Evolutionary conservation across 2,329 filamentous ascomycete species (phyloP), one percentile per base, ranked within the genome.

Genomic region (Lecanoromycetidae sp.): DNA sequence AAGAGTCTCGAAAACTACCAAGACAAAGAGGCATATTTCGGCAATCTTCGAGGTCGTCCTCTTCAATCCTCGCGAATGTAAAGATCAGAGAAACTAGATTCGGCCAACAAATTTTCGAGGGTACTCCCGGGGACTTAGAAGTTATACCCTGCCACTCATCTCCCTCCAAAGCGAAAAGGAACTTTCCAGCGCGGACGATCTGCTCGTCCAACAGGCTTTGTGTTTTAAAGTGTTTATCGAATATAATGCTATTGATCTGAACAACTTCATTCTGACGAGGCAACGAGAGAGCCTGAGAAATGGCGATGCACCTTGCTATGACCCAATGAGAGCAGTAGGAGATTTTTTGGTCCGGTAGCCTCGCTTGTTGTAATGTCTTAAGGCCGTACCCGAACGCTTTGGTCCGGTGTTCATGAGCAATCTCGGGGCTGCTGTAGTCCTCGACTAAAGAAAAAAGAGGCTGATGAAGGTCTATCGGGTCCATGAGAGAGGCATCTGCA

Each of bases 331-430:
- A 29, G 32, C 26, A 17, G 15, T 20, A 15, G 2, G 13, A 39
- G 22, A 17, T 5, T 2, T 46, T 37, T 1, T 34, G 25, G 13
- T 29, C 19, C 5, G 32, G 8, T 2, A 23, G 10, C 8, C 2
- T 6, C 9, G n/a, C 9, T 12, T 3, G 4, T 32, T 44, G 36
- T 1, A 51, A 38, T 3, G 27, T 22, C n/a, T 17, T 34, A 7
- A 30, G 23, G 20, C 48, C 44, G 27, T 25, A 51, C 3, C 48
- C 48, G 20, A 26, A 44, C n/a, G 48, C 48, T n/a, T 51, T 38
- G 6, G 38, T 38, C 23, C 44, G 44, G 20, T 20, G 22, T 38
- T 51, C 48, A 23, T 34, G 40, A 8, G 29, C 36, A 8, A 37
- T 26, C 8, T 19, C n/a, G 4, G 13, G 19, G 26, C 33, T 19